phyloP scores from a whole-genome alignment of 805 yeast genomes.

The Starmerella apicola region DNA sequence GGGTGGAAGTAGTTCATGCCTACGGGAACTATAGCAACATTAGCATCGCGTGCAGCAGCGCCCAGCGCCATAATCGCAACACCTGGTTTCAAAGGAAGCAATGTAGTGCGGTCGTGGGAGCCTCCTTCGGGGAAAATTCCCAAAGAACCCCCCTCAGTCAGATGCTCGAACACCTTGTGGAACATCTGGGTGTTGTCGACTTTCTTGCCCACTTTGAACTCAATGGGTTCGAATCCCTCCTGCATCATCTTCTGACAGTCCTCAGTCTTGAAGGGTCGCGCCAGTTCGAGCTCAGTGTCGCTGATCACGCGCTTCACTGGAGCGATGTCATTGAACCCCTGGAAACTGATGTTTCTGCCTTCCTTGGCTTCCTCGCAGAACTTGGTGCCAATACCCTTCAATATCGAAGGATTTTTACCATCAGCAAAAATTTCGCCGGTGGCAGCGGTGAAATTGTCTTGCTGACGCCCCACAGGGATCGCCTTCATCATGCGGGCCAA shows the following conservation, averaged over 20 bases:
- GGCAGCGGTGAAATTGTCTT: conserved; percentile 63
- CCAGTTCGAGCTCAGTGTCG: conserved; percentile 56
- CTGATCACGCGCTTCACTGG: conserved; percentile 55
- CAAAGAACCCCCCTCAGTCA: conserved; percentile 65
- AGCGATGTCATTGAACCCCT: conserved; percentile 63
- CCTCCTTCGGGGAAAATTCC: conserved; percentile 99
- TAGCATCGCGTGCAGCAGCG: conserved; percentile 69
- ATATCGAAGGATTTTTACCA: conserved; percentile 37
- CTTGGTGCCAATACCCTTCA: conserved; percentile 54
- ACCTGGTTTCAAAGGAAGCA: conserved; percentile 90
- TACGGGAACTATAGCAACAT: conserved; percentile 84
- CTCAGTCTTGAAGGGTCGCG: conserved; percentile 52
- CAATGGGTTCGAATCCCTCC: conserved; percentile 34
- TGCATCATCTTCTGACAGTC: conserved; percentile 9
- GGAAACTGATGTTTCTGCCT: conserved; percentile 32
- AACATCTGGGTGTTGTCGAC: conserved; percentile 81
- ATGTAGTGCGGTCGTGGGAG: conserved; percentile 85
- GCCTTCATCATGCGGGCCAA: conserved; percentile 65
- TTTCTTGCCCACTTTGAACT: conserved; percentile 62
- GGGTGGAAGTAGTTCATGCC: conserved; percentile 97
- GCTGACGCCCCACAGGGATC: conserved; percentile 87
- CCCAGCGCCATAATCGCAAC: conserved; percentile 98
- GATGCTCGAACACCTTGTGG: conserved; percentile 69
- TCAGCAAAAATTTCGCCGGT: conserved; percentile 54
- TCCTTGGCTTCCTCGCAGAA: conserved; percentile 50